Base-by-base conservation (phyloP, 2,329 filamentous ascomycete species). In the Penicillium expansum region DNA sequence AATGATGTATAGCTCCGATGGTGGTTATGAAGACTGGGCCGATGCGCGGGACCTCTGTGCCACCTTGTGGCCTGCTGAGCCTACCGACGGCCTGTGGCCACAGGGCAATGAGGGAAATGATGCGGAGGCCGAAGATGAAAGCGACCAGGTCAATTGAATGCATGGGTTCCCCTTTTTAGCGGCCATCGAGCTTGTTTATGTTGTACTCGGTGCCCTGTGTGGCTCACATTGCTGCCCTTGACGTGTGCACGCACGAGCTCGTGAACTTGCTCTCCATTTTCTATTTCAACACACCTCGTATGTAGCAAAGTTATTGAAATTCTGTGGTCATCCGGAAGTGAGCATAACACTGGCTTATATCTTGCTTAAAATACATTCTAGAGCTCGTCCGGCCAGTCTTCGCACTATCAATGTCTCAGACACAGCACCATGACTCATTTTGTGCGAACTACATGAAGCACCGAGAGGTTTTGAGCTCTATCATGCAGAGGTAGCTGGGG, bases 1-100 rank as follows among this genome's bases (percentile, higher is more conserved):
- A 47, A 45, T n/a, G n/a, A 27, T 41, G 3, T 58, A 29, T 32
- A 57, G 57, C 14, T 57, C 54, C 3, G 57, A 59, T 53, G 57
- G 57, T 24, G 10, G 2, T 4, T 53, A 45, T 44, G 54, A 57
- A 5, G 49, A 57, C 24, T 57, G 54, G 57, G 14, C 16, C 5
- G 32, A 24, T 14, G 44, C 48, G n/a, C 48, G 53, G 11, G 18
- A 29, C n/a, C n/a, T 59, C n/a, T 57, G 44, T 30, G 18, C 13
- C 5, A 27, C 29, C 16, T 50, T 57, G 4, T 59, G 57, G 57
- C 53, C 54, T 9, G 22, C 6, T 3, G 57, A 49, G 32, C n/a
- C 16, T 22, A 33, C 22, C 30, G 39, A 49, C 13, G 8, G 29
- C 20, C 18, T 47, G 3, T 56, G 48, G 53, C 14, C 4, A 13